phyloP scores from a whole-genome alignment of 805 yeast genomes.

The Teunomyces lycoperdinae region DNA sequence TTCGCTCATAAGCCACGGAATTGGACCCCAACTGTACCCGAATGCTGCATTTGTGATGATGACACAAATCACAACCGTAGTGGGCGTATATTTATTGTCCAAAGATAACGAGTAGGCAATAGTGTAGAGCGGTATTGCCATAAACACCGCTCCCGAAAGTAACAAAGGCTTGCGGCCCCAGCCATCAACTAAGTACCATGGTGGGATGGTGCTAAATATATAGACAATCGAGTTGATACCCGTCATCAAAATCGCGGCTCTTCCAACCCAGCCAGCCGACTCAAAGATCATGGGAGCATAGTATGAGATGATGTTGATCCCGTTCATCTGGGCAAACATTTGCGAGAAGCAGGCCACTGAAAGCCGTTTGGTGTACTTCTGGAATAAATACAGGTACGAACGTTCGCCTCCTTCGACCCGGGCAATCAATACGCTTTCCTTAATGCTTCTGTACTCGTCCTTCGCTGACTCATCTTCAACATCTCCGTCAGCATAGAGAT shows the following conservation, averaged over 20 bases:
- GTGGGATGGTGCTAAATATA: slow-evolving; percentile 66
- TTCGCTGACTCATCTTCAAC: slow-evolving; percentile 66
- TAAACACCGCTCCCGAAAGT: slow-evolving; percentile 71
- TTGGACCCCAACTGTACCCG: slow-evolving; percentile 93
- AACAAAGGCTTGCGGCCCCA: slow-evolving; percentile 93
- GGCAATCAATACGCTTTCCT: slow-evolving; percentile 72
- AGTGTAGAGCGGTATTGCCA: slow-evolving; percentile 67
- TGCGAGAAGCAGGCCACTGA: slow-evolving; percentile 88
- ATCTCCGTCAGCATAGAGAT: slow-evolving; percentile 75
- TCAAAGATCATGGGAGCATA: slow-evolving; percentile 94
- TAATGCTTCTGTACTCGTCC: slow-evolving; percentile 74
- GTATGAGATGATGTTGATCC: slow-evolving; percentile 88
- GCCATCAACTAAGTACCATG: slow-evolving; percentile 85
- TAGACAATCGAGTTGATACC: slow-evolving; percentile 56
- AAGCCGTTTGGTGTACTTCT: slow-evolving; percentile 70
- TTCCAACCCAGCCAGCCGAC: slow-evolving; percentile 91
- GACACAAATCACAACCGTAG: slow-evolving; percentile 71
- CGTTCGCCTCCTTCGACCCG: slow-evolving; percentile 76
- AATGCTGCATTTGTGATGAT: slow-evolving; percentile 78
- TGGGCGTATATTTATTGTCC: slow-evolving; percentile 52
- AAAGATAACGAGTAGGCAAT: slow-evolving; percentile 55
- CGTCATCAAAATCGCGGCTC: slow-evolving; percentile 86
- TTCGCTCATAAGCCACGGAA: slow-evolving; percentile 89
- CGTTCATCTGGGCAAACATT: slow-evolving; percentile 90
- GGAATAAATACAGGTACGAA: slow-evolving; percentile 72